These are phyloP conservation scores for Malania oleifera DNA, from an alignment of 164 flowering plant genomes.

Conservation along the genomic window DNA sequence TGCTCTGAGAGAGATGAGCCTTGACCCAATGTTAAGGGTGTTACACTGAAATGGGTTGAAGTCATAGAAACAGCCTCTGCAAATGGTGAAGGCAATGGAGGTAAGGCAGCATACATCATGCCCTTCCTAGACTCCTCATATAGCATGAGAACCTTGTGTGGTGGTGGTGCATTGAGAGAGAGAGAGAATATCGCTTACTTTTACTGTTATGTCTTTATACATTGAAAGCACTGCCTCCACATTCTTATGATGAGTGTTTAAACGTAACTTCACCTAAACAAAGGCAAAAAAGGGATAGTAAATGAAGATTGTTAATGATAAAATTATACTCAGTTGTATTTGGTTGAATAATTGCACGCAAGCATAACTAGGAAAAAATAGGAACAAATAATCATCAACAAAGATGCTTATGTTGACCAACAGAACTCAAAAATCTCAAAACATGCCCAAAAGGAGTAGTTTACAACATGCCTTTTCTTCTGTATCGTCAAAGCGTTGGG, in stretches of 20 bases:
- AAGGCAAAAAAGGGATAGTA: constrained; percentile 4
- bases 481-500: constrained; percentile 97
- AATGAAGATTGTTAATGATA: not conserved
- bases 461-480: constrained; percentile 70
- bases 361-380: not conserved
- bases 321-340: not conserved
- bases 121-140: no score
- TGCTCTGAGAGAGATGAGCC: no score
- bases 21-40: no score
- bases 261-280: constrained; percentile 73
- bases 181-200: constrained; percentile 35
- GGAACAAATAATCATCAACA: not conserved
- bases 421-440: not conserved
- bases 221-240: constrained; percentile 77
- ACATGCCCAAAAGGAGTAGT: not conserved
- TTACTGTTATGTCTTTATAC: constrained; percentile 60
- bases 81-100: no score
- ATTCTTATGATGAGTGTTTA: constrained; percentile 78
- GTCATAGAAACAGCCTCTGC: no score
- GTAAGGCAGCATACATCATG: no score
- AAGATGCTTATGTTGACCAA: not conserved
- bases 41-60: no score
- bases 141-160: no score
- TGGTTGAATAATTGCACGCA: not conserved
- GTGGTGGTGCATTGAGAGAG: constrained; percentile 1